Conservation (phyloP, 148 eudicot genomes). For the Heliamphora exappendiculata region DNA sequence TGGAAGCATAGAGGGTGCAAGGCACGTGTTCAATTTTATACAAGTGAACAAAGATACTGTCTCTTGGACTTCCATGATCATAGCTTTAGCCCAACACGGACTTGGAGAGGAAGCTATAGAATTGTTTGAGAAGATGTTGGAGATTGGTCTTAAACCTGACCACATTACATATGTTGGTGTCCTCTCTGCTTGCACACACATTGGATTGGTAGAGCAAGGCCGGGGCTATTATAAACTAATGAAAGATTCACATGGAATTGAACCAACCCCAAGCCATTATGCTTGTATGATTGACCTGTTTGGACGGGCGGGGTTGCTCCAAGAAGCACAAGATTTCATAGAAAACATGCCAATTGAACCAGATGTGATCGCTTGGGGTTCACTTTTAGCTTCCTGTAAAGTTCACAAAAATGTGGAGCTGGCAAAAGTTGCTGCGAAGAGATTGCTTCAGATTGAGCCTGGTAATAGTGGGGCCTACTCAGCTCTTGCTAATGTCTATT, state of each 20-base stretch:
- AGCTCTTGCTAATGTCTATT: slow-evolving; percentile 34
- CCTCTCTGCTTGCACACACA: slow-evolving; percentile 35
- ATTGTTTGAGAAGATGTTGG: slow-evolving; percentile 29
- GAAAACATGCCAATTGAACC: slow-evolving; percentile 34
- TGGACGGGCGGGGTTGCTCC: slow-evolving; percentile 34
- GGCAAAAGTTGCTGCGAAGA: slow-evolving; percentile 29
- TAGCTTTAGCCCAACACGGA: slow-evolving; percentile 37
- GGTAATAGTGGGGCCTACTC: slow-evolving; percentile 38
- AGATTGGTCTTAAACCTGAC: slow-evolving; percentile 23
- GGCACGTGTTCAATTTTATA: slow-evolving; percentile 16
- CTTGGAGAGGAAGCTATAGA: slow-evolving; percentile 26
- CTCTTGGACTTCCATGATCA: slow-evolving; percentile 39
- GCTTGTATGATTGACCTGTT: slow-evolving; percentile 40
- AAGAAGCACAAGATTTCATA: slow-evolving; percentile 31
- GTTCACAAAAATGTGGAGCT: slow-evolving; percentile 31
- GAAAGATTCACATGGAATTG: slow-evolving; percentile 27
- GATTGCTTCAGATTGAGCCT: slow-evolving; percentile 29
- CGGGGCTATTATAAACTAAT: slow-evolving; percentile 24
- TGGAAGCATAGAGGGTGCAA: slow-evolving; percentile 26
- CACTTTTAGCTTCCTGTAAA: slow-evolving; percentile 39
- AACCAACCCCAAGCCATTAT: slow-evolving; percentile 33
- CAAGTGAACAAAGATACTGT: slow-evolving; percentile 21
- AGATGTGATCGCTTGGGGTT: slow-evolving; percentile 33
- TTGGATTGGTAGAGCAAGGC: slow-evolving; percentile 30
- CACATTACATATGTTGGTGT: slow-evolving; percentile 43